Conservation (phyloP, 345 rosid species). For the Brassica rapa region DNA sequence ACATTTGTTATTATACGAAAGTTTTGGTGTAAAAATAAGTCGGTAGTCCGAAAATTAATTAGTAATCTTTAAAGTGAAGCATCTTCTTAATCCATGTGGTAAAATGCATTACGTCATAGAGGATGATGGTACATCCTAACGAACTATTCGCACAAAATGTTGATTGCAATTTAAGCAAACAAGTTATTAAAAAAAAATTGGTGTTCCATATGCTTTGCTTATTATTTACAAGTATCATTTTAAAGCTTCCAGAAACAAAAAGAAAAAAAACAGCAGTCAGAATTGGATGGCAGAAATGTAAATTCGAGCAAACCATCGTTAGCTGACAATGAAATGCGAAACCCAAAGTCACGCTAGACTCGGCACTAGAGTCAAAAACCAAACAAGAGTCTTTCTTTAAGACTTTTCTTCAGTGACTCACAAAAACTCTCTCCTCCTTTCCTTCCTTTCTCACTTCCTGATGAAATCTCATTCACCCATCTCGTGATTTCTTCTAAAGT, state of each 20-base stretch:
- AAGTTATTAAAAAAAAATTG: not conserved
- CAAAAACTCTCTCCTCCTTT: not conserved
- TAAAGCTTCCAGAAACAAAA: not conserved
- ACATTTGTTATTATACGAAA: too few relatives aligned
- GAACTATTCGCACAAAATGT: not conserved
- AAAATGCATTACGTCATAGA: not conserved
- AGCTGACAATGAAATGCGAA: constrained; percentile 20
- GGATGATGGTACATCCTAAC: not conserved
- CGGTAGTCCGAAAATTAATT: not conserved
- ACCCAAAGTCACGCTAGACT: constrained; percentile 21
- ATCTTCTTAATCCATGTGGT: not conserved
- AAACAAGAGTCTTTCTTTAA: constrained; percentile 2
- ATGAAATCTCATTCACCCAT: not conserved
- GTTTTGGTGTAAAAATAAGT: too few relatives aligned
- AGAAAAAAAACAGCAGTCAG: not conserved
- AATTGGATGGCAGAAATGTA: constrained; percentile 23
- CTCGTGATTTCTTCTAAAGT: constrained; percentile 6
- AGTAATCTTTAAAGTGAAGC: not conserved
- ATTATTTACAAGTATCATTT: too few relatives aligned
- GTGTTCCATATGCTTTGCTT: not conserved
- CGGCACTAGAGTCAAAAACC: not conserved
- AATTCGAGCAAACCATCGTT: constrained; percentile 1
- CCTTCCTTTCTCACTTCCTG: not conserved
- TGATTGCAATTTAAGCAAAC: not conserved
- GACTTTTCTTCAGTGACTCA: constrained; percentile 14